These are phyloP conservation scores for Calonectria honghensis DNA, from an alignment of 2,329 filamentous ascomycete species.

Conservation along the genomic window DNA sequence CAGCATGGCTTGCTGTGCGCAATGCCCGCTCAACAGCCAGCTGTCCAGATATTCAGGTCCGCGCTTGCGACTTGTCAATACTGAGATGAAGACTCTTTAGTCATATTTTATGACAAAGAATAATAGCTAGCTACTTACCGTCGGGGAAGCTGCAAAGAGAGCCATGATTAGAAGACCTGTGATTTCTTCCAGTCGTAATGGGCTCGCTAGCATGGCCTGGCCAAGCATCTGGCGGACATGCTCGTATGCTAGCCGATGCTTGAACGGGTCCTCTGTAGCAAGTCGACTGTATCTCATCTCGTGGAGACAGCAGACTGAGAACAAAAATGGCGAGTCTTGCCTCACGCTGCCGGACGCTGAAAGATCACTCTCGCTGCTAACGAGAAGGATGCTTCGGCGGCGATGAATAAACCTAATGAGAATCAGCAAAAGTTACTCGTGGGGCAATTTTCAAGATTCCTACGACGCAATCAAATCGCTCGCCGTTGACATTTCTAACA, in stretches of 20 bases:
- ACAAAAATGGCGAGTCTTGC: conserved; percentile 62
- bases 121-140: conserved; percentile 35
- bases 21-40: conserved; percentile 65
- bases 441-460: not conserved
- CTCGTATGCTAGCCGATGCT: conserved; percentile 62
- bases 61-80: conserved; percentile 32
- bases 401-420: conserved; percentile 39
- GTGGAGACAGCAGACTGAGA: conserved; percentile 63
- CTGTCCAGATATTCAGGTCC: conserved; percentile 64
- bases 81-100: not conserved
- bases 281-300: conserved; percentile 58
- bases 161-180: conserved; percentile 64
- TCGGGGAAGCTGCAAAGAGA: conserved; percentile 47
- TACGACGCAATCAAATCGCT: conserved; percentile 36
- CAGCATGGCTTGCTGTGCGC: conserved; percentile 65
- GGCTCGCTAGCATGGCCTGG: conserved; percentile 62
- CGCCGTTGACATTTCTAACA: conserved; percentile 39
- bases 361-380: conserved; percentile 40
- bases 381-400: conserved; percentile 40
- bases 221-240: conserved; percentile 62
- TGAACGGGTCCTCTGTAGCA: conserved; percentile 38
- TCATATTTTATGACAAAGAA: not conserved
- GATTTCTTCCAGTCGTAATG: conserved; percentile 63
- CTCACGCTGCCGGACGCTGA: conserved; percentile 51
- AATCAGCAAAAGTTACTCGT: not conserved